Evolutionary conservation across 23 red algal species (phyloP).

Genomic region (Pyropia haitanensis): DNA sequence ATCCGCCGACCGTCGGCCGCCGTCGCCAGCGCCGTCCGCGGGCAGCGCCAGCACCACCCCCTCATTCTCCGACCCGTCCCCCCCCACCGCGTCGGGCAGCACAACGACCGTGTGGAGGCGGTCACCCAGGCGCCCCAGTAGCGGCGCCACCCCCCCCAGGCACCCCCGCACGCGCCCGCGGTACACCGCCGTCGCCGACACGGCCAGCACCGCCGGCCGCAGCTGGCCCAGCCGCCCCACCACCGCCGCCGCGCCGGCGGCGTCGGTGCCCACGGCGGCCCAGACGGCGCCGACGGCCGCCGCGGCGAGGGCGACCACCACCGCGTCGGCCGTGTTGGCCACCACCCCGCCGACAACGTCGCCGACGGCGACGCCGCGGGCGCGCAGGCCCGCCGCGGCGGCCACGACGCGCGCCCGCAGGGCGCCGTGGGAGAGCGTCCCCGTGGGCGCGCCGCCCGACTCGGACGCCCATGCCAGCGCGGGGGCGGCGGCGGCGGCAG

Average conservation of each 20-base stretch:
- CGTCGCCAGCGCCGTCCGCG: neutral
- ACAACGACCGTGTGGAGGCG: neutral
- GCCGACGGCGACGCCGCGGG: no score
- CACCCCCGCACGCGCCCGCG: neutral
- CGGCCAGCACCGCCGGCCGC: slow-evolving; percentile 34
- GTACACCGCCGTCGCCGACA: slow-evolving; percentile 1
- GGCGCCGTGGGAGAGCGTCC: no score
- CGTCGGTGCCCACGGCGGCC: slow-evolving; percentile 47
- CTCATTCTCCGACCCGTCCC: neutral
- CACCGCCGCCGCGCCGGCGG: slow-evolving; percentile 35
- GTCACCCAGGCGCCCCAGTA: neutral
- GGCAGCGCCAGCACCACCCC: neutral
- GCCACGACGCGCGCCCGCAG: no score
- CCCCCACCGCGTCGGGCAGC: neutral
- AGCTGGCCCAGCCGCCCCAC: slow-evolving; percentile 57
- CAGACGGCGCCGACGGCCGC: slow-evolving; percentile 44
- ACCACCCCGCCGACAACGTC: slow-evolving; percentile 30
- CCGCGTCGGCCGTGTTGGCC: slow-evolving; percentile 47
- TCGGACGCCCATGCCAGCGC: no score
- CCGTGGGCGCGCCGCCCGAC: no score
- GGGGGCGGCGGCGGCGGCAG: no score
- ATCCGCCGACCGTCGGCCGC: no score
- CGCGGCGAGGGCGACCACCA: slow-evolving; percentile 48
- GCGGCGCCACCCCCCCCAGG: neutral
- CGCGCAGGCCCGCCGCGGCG: no score